Conservation (phyloP, 1,284 basidiomycete species). For the Ceratobasidium sp. region DNA sequence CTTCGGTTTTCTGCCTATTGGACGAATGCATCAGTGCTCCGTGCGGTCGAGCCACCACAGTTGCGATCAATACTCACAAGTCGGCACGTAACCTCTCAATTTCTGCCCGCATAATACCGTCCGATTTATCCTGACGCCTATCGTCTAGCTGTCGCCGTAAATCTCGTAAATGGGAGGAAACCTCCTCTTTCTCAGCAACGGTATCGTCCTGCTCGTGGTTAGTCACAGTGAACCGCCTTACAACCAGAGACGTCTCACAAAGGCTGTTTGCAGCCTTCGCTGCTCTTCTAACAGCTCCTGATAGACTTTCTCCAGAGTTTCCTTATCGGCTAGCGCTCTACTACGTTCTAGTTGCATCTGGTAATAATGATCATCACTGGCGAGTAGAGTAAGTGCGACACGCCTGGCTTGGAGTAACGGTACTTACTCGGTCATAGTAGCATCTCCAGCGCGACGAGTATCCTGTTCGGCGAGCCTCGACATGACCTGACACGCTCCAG, state of each 20-base stretch:
- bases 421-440: slow-evolving; percentile 77
- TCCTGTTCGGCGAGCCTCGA: slow-evolving; percentile 61
- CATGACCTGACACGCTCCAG: slow-evolving; percentile 65
- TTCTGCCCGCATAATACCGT: slow-evolving; percentile 74
- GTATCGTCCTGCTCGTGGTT: slow-evolving; percentile 58
- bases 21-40: neutral
- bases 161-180: slow-evolving; percentile 61
- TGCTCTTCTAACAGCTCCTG: slow-evolving; percentile 79
- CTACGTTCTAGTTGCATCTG: slow-evolving; percentile 79
- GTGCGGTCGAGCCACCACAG: neutral
- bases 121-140: slow-evolving; percentile 68
- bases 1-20: slow-evolving; percentile 85
- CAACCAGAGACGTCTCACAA: slow-evolving; percentile 42
- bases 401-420: neutral
- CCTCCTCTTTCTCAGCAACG: slow-evolving; percentile 75
- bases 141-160: slow-evolving; percentile 64
- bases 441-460: slow-evolving; percentile 51
- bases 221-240: neutral
- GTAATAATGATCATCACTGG: slow-evolving; percentile 84
- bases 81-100: slow-evolving; percentile 79
- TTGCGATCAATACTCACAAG: slow-evolving; percentile 63
- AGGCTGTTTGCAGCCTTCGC: slow-evolving; percentile 68
- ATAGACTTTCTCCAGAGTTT: slow-evolving; percentile 79
- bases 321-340: slow-evolving; percentile 75
- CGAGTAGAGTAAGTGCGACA: neutral